Base-by-base conservation (phyloP, 2,329 filamentous ascomycete genomes). In the Cadophora sp. region DNA sequence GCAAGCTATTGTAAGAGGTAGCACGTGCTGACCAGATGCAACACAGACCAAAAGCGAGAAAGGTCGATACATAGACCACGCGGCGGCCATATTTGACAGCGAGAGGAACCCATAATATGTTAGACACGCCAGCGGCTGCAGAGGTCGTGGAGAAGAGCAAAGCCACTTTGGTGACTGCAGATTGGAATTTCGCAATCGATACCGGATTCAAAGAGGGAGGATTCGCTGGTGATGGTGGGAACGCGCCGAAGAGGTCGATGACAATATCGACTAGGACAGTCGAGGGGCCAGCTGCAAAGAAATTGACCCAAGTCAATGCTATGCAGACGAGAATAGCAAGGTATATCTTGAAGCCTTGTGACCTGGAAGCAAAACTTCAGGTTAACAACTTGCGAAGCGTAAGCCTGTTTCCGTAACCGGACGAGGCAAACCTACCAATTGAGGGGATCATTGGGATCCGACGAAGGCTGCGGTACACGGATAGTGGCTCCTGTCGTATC, bases 1-100 rank as follows among this genome's bases (percentile, higher is more conserved):
- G 40, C 16, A 43, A 6, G 1, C 1, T 43, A 43, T 6, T 43
- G 40, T 43, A 43, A 43, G 40, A 43, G 40, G 40, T 43, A 43
- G 40, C 40, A 43, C 40, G 40, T 43, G 40, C 40, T 6, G 40
- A 43, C 40, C 67, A 74, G 24, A 73, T 60, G 3, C 68, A 67
- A 55, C 31, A 48, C 12, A 2, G 66, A 4, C 69, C 5, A 55
- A 73, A 74, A 24, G 73, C 34, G 1, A 64, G 48, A 67, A 70
- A 74, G 48, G 65, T 71, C 4, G 48, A 37, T 8, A 72, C 12
- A 53, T 74, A 74, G 3, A 74, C 62, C 22, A 69, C 68, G 46
- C 73, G 66, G 40, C 72, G 58, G 26, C 73, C 73, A 62, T 74
- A 74, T 48, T 74, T 74, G 59, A 71, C 72, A 53, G 72, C 68